These are phyloP conservation scores for Huntiella savannae DNA, from an alignment of 2,329 filamentous ascomycete species.

Conservation along the genomic window DNA sequence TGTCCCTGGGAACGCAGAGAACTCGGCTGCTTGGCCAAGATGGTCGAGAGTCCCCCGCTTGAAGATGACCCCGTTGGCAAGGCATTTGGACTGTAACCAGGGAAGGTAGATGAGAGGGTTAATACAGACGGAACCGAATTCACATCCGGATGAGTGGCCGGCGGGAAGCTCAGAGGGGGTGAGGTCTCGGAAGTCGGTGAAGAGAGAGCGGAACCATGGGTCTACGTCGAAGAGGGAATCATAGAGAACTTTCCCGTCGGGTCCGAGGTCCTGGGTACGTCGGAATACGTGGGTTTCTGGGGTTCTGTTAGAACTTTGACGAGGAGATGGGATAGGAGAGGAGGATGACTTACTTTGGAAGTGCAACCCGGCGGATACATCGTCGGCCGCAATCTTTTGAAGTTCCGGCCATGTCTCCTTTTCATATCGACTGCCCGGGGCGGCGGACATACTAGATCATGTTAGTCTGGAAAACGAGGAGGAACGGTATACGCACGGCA, in stretches of 20 bases:
- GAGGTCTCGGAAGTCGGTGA: conserved; percentile 51
- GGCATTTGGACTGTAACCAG: conserved; percentile 66
- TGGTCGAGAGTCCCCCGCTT: conserved; percentile 47
- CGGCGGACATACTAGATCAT: conserved; percentile 24
- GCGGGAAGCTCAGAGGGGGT: conserved; percentile 36
- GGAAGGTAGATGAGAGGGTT: conserved; percentile 77
- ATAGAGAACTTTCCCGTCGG: conserved; percentile 25
- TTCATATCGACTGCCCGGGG: conserved; percentile 35
- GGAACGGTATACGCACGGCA: conserved; percentile 35
- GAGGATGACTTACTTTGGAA: conserved; percentile 38
- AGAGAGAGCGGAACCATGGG: conserved; percentile 56
- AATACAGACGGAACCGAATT: conserved; percentile 75
- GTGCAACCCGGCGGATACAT: conserved; percentile 64
- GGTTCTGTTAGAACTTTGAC: neutral
- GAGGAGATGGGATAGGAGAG: neutral
- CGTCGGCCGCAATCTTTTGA: conserved; percentile 37
- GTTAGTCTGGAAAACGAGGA: neutral
- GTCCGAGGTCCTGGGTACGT: conserved; percentile 41
- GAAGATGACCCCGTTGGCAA: conserved; percentile 50
- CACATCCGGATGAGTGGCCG: conserved; percentile 51
- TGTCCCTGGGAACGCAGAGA: conserved; percentile 1
- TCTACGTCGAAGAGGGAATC: conserved; percentile 44
- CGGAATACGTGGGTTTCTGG: conserved; percentile 30
- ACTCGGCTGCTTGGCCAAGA: conserved; percentile 42
- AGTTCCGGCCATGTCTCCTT: conserved; percentile 45